A percentile compares a stretch with the other conserved stretches of the same genome.
Evolutionary conservation across 495 filamentous ascomycete genomes (phyloP).

Genomic region (Aspergillus olivimuriae): DNA sequence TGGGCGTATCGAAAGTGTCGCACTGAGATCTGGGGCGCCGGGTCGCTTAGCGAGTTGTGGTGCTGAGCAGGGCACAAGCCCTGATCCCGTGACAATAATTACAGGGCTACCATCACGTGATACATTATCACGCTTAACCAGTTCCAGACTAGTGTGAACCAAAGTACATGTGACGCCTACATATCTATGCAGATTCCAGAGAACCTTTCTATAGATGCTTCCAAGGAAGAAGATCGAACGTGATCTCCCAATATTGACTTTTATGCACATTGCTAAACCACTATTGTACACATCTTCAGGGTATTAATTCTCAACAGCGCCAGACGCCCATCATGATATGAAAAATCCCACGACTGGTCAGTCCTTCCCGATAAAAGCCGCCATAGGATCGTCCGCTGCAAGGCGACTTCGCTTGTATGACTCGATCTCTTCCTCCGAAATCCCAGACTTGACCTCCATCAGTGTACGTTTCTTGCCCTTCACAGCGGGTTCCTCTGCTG

Average conservation of each 20-base stretch:
- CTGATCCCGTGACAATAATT: conserved; percentile 33
- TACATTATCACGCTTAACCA: too few species aligned
- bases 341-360: conserved; percentile 15
- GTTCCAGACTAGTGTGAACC: too few species aligned
- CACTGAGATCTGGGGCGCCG: conserved; percentile 28
- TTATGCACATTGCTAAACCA: neutral
- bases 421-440: conserved; percentile 78
- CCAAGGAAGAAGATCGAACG: neutral
- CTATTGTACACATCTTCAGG: conserved; percentile 3
- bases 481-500: conserved; percentile 22
- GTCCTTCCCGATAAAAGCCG: conserved; percentile 61
- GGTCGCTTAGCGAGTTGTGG: conserved; percentile 39
- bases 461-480: conserved; percentile 61
- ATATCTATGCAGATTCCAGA: too few species aligned
- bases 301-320: neutral
- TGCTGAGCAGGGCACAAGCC: conserved; percentile 30
- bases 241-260: neutral
- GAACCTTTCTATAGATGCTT: too few species aligned
- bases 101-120: too few species aligned
- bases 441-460: conserved; percentile 63
- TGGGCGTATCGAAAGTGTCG: conserved; percentile 39
- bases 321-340: neutral
- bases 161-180: too few species aligned
- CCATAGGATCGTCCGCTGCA: conserved; percentile 78
- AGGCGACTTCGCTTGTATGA: conserved; percentile 67